These are phyloP conservation scores for Amylostereum areolatum DNA, from an alignment of 1,284 basidiomycete genomes.

Conservation along the genomic window DNA sequence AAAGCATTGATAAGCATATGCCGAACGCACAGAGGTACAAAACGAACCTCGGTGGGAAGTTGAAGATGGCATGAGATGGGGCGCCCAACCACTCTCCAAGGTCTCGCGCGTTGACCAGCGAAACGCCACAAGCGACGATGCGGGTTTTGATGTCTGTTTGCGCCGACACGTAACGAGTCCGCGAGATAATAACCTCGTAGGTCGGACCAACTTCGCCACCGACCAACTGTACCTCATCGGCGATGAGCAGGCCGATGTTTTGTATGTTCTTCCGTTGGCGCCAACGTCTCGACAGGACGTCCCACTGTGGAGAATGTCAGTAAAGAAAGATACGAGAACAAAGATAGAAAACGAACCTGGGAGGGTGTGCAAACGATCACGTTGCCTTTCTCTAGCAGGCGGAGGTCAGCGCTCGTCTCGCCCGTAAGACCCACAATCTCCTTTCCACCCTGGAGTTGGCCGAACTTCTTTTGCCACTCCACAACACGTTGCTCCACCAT, in stretches of 20 bases:
- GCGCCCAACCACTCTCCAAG: constrained; percentile 98
- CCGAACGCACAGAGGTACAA: too few relatives aligned
- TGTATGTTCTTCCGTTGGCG: constrained; percentile 96
- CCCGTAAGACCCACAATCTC: constrained; percentile 91
- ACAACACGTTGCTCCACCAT: constrained; percentile 90
- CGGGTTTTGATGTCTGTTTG: constrained; percentile 89
- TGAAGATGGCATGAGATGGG: constrained; percentile 91
- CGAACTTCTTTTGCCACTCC: constrained; percentile 90
- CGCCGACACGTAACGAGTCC: constrained; percentile 93
- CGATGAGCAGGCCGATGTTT: constrained; percentile 87
- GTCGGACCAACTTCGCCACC: constrained; percentile 92
- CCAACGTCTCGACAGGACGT: constrained; percentile 94
- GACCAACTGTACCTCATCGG: constrained; percentile 93
- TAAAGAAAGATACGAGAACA: background rate
- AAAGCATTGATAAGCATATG: too few relatives aligned
- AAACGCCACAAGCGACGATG: constrained; percentile 91
- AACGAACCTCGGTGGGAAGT: constrained; percentile 96
- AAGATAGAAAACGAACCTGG: constrained; percentile 44
- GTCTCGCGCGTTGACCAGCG: constrained; percentile 91
- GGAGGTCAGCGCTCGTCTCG: constrained; percentile 91
- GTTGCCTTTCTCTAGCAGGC: constrained; percentile 87
- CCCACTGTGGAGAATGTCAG: constrained; percentile 66
- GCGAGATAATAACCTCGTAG: constrained; percentile 93
- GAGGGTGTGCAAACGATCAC: constrained; percentile 90
- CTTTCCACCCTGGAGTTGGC: constrained; percentile 79